Percentiles rank a stretch among this genome's conserved stretches.
phyloP scores from a whole-genome alignment of 441 rosid species.

The Theobroma grandiflorum region DNA sequence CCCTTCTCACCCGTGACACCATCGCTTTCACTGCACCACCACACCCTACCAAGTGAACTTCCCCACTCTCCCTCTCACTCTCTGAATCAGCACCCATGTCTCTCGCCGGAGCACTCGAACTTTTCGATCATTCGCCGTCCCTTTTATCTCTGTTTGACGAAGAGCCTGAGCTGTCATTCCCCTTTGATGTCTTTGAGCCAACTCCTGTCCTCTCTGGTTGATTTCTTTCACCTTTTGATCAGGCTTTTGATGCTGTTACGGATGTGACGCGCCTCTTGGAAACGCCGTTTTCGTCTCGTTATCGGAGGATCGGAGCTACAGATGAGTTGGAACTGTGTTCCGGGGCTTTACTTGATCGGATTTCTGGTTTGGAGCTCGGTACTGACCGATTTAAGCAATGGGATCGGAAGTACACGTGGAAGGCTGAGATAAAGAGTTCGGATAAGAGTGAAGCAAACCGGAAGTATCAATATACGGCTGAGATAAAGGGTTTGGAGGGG shows the following conservation, averaged over 20 bases:
- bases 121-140: conserved; percentile 1
- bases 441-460: neutral
- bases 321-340: no score
- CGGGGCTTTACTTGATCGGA: neutral
- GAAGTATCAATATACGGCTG: neutral
- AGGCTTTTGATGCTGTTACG: neutral
- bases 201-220: neutral
- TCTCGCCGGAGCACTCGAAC: neutral
- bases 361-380: conserved; percentile 14
- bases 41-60: neutral
- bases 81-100: neutral
- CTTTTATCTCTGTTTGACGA: neutral
- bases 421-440: conserved; percentile 5
- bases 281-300: neutral
- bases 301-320: neutral
- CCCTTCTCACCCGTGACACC: neutral
- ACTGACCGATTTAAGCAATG: neutral
- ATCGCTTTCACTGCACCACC: neutral
- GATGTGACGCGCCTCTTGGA: neutral
- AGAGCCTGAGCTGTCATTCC: neutral
- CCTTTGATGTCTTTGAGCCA: neutral
- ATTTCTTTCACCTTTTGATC: neutral
- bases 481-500: conserved; percentile 8
- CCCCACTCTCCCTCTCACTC: neutral
- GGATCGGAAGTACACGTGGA: conserved; percentile 8